Evolutionary conservation across 208 protist genomes (phyloP).

Genomic region (Trypanosomatidae sp.): DNA sequence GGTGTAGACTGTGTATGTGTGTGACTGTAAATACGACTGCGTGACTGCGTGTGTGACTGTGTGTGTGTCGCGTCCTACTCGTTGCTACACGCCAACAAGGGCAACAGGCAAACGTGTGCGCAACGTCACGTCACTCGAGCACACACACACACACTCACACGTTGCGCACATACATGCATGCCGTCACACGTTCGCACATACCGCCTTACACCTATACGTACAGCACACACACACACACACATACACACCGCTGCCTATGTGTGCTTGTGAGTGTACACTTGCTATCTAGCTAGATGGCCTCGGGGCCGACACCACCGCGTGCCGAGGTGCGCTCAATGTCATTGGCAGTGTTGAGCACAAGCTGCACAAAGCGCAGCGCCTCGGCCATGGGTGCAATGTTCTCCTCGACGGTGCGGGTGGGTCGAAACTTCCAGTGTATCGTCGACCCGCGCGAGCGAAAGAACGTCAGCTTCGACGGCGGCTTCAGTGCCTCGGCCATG

Average conservation of each 20-base stretch:
- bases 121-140: too few relatives aligned
- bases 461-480: constrained; percentile 63
- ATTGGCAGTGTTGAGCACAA: constrained; percentile 72
- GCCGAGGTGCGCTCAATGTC: constrained; percentile 63
- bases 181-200: too few relatives aligned
- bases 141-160: too few relatives aligned
- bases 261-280: too few relatives aligned
- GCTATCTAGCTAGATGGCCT: too few relatives aligned
- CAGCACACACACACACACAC: too few relatives aligned
- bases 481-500: constrained; percentile 31
- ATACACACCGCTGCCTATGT: too few relatives aligned
- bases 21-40: not conserved
- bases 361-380: constrained; percentile 61
- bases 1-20: not conserved
- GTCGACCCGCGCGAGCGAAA: constrained; percentile 55
- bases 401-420: constrained; percentile 38
- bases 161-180: too few relatives aligned
- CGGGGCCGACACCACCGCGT: constrained; percentile 42
- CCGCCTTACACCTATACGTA: too few relatives aligned
- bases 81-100: too few relatives aligned
- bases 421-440: constrained; percentile 73
- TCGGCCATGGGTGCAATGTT: constrained; percentile 69
- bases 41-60: not conserved
- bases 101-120: too few relatives aligned
- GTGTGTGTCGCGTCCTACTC: not conserved